phyloP scores from a whole-genome alignment of 2,329 filamentous ascomycete genomes.

The Cladosporium sp. region DNA sequence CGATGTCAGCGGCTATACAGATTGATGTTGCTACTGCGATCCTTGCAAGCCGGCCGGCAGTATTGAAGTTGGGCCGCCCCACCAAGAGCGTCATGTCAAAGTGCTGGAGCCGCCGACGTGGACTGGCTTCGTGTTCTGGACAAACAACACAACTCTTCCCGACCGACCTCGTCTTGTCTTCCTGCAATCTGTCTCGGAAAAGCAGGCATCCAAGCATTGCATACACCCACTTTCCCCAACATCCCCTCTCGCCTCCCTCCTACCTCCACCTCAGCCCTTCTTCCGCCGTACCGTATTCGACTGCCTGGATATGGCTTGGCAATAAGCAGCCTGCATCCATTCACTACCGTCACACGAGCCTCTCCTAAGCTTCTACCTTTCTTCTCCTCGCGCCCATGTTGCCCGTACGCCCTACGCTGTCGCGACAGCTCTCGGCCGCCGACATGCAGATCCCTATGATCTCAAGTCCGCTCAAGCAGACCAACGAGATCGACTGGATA shows the following conservation, averaged over 20 bases:
- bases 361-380: neutral
- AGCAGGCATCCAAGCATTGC: neutral
- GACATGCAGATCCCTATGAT: slow-evolving; percentile 94
- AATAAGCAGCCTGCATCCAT: slow-evolving; percentile 11
- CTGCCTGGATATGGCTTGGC: slow-evolving; percentile 19
- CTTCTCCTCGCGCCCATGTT: slow-evolving; percentile 18
- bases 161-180: neutral
- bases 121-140: neutral
- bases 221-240: neutral
- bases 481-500: slow-evolving; percentile 98
- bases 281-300: slow-evolving; percentile 3
- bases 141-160: neutral
- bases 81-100: slow-evolving; percentile 10
- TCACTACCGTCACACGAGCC: neutral
- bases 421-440: slow-evolving; percentile 34
- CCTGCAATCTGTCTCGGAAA: neutral
- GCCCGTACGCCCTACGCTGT: slow-evolving; percentile 32
- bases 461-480: slow-evolving; percentile 85
- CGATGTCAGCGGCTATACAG: neutral
- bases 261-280: neutral
- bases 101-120: neutral
- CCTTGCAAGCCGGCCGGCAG: neutral
- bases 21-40: neutral
- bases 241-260: neutral
- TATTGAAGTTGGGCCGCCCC: neutral